Percentiles rank a stretch among this genome's conserved stretches.
These are phyloP conservation scores for Macrocybe gigantea DNA, from an alignment of 768 basidiomycete species.

Conservation along the genomic window DNA sequence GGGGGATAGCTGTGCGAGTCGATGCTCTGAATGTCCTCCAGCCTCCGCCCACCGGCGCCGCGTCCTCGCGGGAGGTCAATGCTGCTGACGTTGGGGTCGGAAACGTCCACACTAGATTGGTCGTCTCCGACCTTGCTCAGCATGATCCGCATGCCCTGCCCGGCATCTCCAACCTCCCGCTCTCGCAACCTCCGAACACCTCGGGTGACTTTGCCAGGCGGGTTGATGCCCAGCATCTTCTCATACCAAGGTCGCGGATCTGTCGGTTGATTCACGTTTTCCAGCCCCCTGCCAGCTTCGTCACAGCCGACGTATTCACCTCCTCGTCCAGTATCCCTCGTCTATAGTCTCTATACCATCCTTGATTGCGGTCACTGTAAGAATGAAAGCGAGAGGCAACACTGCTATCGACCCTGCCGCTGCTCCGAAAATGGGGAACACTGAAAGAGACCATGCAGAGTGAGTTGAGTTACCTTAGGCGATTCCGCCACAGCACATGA, in stretches of 20 bases:
- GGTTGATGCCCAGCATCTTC: slow-evolving; percentile 61
- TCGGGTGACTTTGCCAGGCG: slow-evolving; percentile 72
- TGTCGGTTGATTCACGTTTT: slow-evolving; percentile 81
- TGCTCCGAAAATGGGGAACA: slow-evolving; percentile 90
- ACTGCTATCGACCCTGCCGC: slow-evolving; percentile 76
- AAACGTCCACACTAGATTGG: slow-evolving; percentile 26
- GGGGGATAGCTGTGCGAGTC: slow-evolving; percentile 67
- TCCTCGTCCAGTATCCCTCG: slow-evolving; percentile 83
- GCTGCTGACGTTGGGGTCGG: slow-evolving; percentile 35
- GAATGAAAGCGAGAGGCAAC: slow-evolving; percentile 82
- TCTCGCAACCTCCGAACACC: slow-evolving; percentile 85
- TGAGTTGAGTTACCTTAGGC: not conserved
- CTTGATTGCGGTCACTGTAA: slow-evolving; percentile 88
- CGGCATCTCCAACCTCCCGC: slow-evolving; percentile 59
- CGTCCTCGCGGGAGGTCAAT: slow-evolving; percentile 28
- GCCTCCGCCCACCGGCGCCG: slow-evolving; percentile 42
- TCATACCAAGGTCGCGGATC: slow-evolving; percentile 77
- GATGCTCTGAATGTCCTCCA: slow-evolving; percentile 67
- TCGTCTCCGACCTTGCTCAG: slow-evolving; percentile 48
- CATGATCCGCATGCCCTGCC: slow-evolving; percentile 57
- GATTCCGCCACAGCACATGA: slow-evolving; percentile 11
- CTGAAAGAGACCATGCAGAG: slow-evolving; percentile 27
- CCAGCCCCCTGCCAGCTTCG: slow-evolving; percentile 80
- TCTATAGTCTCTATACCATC: slow-evolving; percentile 97
- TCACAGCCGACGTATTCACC: slow-evolving; percentile 92